phyloP scores from a whole-genome alignment of 495 filamentous ascomycete genomes.

The Pseudoneurospora amorphoporcata region DNA sequence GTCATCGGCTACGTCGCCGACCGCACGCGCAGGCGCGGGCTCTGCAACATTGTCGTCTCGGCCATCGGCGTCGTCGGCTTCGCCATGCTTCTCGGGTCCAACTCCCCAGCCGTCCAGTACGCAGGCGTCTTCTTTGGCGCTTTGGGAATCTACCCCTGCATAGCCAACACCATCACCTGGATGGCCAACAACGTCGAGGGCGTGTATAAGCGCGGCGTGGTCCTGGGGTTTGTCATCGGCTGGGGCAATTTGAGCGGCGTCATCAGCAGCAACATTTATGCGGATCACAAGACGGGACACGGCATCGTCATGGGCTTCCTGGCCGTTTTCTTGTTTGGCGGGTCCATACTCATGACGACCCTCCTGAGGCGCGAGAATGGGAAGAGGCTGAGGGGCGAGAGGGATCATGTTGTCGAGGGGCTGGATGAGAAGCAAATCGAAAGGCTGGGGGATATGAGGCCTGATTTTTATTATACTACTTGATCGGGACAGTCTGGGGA shows the following conservation, averaged over 20 bases:
- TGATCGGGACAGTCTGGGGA: not conserved
- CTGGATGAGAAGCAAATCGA: conserved; percentile 48
- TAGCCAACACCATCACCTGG: conserved; percentile 90
- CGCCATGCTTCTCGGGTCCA: conserved; percentile 57
- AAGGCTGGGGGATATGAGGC: conserved; percentile 57
- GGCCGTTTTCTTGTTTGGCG: conserved; percentile 40
- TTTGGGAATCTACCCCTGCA: conserved; percentile 82
- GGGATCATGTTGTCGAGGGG: conserved; percentile 59
- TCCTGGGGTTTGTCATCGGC: conserved; percentile 76
- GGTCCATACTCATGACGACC: conserved; percentile 50
- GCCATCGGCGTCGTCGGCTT: conserved; percentile 71
- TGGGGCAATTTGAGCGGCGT: conserved; percentile 93
- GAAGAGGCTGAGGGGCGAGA: conserved; percentile 48
- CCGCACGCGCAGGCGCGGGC: conserved; percentile 61
- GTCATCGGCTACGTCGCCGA: conserved; percentile 70
- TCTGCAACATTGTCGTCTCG: conserved; percentile 69
- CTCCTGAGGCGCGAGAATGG: conserved; percentile 58
- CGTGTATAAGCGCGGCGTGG: conserved; percentile 83
- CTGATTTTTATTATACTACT: conserved; percentile 67
- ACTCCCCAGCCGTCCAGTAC: conserved; percentile 58
- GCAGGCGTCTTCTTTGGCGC: conserved; percentile 79
- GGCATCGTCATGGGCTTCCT: conserved; percentile 38
- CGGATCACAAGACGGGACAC: conserved; percentile 37
- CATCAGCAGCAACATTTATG: conserved; percentile 63
- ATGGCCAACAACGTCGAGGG: conserved; percentile 83